Percentiles rank a stretch among this genome's conserved stretches.
phyloP scores from a whole-genome alignment of 345 rosid species.

The Lenwebbia sp. region DNA sequence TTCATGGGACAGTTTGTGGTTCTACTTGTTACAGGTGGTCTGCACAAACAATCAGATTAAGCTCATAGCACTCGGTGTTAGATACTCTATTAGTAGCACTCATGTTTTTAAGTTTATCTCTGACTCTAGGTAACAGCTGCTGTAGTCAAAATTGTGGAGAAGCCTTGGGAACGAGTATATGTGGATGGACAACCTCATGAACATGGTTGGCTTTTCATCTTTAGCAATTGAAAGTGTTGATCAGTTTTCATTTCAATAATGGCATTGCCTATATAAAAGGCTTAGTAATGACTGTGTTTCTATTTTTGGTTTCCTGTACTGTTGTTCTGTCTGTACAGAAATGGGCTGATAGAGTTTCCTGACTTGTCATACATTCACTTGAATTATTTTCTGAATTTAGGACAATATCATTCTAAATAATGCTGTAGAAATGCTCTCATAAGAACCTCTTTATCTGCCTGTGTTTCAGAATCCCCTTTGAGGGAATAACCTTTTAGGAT shows the following conservation, averaged over 20 bases:
- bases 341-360: neutral
- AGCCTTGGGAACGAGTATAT: conserved; percentile 84
- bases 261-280: neutral
- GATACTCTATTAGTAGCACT: neutral
- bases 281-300: neutral
- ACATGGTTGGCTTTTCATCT: conserved; percentile 39
- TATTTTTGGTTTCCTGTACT: neutral
- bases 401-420: neutral
- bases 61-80: neutral
- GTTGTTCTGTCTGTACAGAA: neutral
- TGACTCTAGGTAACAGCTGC: conserved; percentile 57
- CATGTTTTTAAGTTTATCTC: neutral
- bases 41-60: neutral
- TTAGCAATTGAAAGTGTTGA: neutral
- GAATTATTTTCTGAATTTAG: neutral
- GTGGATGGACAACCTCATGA: conserved; percentile 60
- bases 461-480: neutral
- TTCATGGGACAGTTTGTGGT: neutral
- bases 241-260: neutral
- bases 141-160: conserved; percentile 64
- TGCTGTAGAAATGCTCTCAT: neutral
- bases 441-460: neutral
- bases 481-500: neutral
- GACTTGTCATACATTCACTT: neutral
- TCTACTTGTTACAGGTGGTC: neutral